A percentile compares a stretch with the other conserved stretches of the same genome.
These are phyloP conservation scores for Fragaria vesca DNA, from an alignment of 306 rosid genomes.

Conservation along the genomic window DNA sequence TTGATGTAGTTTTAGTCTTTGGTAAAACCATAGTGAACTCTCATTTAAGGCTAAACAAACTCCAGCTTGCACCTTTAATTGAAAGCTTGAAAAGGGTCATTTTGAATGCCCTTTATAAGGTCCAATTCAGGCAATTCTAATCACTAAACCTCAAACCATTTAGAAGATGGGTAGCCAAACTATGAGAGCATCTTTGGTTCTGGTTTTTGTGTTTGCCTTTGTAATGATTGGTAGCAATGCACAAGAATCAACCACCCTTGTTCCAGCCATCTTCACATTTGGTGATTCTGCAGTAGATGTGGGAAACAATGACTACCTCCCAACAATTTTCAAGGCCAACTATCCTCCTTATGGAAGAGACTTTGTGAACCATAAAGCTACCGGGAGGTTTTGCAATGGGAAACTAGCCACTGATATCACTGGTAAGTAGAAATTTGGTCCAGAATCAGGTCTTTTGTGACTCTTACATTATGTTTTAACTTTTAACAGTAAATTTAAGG, in stretches of 20 bases:
- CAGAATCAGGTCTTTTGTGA: background rate
- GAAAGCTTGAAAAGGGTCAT: constrained; percentile 24
- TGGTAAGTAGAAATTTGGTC: constrained; percentile 40
- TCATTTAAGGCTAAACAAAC: constrained; percentile 62
- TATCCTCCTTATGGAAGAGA: constrained; percentile 99
- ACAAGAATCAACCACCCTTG: constrained; percentile 66
- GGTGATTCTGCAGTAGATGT: constrained; percentile 94
- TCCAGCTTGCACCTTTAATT: constrained; percentile 64
- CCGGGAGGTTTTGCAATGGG: constrained; percentile 95
- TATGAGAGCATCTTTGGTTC: constrained; percentile 37
- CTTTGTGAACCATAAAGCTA: constrained; percentile 69
- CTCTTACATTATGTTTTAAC: background rate
- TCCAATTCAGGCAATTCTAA: background rate
- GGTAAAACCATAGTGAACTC: constrained; percentile 26
- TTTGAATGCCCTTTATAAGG: constrained; percentile 34
- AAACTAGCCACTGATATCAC: constrained; percentile 93
- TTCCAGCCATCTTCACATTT: constrained; percentile 79
- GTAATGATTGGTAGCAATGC: constrained; percentile 34
- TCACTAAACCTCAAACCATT: constrained; percentile 17
- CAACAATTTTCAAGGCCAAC: constrained; percentile 76
- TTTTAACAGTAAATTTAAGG: background rate
- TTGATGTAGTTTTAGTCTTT: constrained; percentile 15
- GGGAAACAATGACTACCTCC: constrained; percentile 82
- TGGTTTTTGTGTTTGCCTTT: constrained; percentile 40
- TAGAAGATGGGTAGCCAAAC: constrained; percentile 38